Conservation (phyloP, 192 early-diverging fungal genomes). For the Thoreauomyces humboldtii region DNA sequence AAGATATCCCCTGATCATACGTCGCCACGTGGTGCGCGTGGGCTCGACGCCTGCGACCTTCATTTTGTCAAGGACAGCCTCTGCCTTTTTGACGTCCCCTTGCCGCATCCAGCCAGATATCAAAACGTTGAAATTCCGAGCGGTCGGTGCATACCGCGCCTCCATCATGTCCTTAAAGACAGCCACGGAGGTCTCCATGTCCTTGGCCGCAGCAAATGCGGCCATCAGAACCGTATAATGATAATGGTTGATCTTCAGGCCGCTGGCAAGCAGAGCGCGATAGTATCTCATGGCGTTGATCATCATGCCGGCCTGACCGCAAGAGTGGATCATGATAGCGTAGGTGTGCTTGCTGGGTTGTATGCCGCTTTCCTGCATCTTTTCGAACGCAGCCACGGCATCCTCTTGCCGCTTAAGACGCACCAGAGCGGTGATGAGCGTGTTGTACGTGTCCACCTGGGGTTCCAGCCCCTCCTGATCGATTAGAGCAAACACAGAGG, state of each 20-base stretch:
- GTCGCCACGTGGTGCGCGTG: neutral
- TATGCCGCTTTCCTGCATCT: conserved; percentile 10
- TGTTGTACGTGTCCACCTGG: conserved; percentile 17
- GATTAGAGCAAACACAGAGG: neutral
- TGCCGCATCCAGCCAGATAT: conserved; percentile 9
- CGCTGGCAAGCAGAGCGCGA: neutral
- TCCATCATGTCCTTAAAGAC: conserved; percentile 23
- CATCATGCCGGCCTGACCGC: conserved; percentile 16
- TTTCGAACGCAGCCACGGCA: conserved; percentile 4
- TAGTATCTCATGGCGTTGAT: conserved; percentile 27
- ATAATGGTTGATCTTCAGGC: conserved; percentile 1
- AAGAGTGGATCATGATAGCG: conserved; percentile 10
- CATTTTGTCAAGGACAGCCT: conserved; percentile 10
- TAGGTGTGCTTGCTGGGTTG: conserved; percentile 13
- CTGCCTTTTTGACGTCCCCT: conserved; percentile 6
- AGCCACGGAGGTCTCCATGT: conserved; percentile 22
- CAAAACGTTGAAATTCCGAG: conserved; percentile 17
- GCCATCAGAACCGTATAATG: conserved; percentile 19
- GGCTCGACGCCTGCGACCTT: conserved; percentile 15
- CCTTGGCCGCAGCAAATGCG: conserved; percentile 23
- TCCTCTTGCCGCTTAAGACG: conserved; percentile 1
- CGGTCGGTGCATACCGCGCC: conserved; percentile 3
- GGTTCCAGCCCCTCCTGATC: conserved; percentile 8
- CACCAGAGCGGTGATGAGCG: conserved; percentile 5
- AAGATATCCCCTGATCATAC: conserved; percentile 9